Evolutionary conservation across 495 filamentous ascomycete species (phyloP).

Genomic region (Tuber umbilicatum): DNA sequence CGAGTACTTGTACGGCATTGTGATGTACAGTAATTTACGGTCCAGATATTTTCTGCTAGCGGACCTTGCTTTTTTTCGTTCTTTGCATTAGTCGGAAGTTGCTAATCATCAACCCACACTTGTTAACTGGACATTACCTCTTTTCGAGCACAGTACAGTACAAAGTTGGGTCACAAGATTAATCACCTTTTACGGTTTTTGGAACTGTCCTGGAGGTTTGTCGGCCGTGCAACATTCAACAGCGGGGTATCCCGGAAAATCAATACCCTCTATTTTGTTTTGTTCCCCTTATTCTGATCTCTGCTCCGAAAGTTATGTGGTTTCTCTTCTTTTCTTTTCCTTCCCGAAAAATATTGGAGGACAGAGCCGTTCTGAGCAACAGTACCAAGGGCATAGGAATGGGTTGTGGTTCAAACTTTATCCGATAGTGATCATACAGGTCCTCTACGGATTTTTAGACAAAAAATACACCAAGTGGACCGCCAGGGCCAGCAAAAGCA

Average conservation of each 20-base stretch:
- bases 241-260: constrained; percentile 37
- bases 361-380: background rate
- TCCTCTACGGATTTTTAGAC: constrained; percentile 23
- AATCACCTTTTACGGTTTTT: constrained; percentile 21
- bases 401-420: background rate
- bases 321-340: background rate
- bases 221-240: constrained; percentile 32
- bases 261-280: background rate
- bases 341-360: background rate
- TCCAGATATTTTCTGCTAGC: constrained; percentile 24
- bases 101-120: constrained; percentile 38
- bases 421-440: constrained; percentile 16
- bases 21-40: background rate
- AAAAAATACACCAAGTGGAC: constrained; percentile 18
- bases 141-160: constrained; percentile 21
- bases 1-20: background rate
- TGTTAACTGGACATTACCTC: constrained; percentile 19
- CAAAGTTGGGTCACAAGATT: constrained; percentile 33
- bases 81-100: constrained; percentile 26
- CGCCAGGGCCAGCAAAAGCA: background rate
- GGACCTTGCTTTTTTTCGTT: constrained; percentile 16
- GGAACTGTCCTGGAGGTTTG: constrained; percentile 21
- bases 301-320: background rate
- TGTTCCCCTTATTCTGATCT: background rate
- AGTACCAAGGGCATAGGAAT: background rate